Conservation (phyloP, 306 rosid species). For the Cicer arietinum region DNA sequence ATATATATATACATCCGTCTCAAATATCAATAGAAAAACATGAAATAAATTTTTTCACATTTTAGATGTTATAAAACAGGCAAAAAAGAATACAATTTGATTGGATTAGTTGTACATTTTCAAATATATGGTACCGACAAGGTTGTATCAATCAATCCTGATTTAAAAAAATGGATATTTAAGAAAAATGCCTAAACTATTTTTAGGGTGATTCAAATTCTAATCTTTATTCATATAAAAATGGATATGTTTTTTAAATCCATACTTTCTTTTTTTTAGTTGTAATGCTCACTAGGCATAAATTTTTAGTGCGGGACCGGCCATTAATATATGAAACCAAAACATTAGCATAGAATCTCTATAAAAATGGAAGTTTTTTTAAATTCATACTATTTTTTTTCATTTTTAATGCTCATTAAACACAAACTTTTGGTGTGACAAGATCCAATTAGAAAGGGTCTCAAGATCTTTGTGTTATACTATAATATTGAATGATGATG, state of each 20-base stretch:
- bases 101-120: slow-evolving; percentile 1
- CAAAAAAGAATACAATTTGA: not conserved
- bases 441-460: no score
- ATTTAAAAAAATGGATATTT: not conserved
- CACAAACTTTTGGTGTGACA: no score
- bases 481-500: no score
- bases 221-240: slow-evolving; percentile 15
- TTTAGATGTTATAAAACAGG: slow-evolving; percentile 17
- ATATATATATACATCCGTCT: no score
- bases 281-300: not conserved
- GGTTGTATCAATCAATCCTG: slow-evolving; percentile 3
- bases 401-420: no score
- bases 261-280: not conserved
- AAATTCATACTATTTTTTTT: no score
- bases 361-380: no score
- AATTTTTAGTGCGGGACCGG: not conserved
- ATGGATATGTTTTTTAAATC: slow-evolving; percentile 6
- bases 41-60: no score
- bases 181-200: slow-evolving; percentile 6
- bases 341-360: no score
- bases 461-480: no score
- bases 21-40: no score
- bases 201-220: not conserved
- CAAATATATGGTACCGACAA: not conserved
- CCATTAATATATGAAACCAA: no score